These are phyloP conservation scores for Phytophthora europaea DNA, from an alignment of 352 stramenopile genomes.

Conservation along the genomic window DNA sequence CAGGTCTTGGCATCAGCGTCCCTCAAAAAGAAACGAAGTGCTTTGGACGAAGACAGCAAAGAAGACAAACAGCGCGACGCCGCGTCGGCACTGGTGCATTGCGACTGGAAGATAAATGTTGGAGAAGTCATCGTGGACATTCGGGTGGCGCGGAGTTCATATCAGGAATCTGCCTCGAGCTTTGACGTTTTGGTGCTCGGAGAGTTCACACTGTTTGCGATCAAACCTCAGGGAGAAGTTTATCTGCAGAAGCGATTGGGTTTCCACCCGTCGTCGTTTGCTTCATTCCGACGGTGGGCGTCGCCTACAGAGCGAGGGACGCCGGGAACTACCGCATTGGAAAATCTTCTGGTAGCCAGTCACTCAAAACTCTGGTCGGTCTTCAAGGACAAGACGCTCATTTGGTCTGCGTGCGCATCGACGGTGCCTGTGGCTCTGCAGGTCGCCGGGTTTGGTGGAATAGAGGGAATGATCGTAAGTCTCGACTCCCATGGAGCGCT, in stretches of 20 bases:
- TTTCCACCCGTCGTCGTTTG: constrained; percentile 74
- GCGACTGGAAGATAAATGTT: constrained; percentile 78
- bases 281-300: constrained; percentile 53
- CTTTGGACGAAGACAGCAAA: constrained; percentile 53
- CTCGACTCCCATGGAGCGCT: constrained; percentile 80
- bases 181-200: constrained; percentile 89
- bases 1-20: constrained; percentile 85
- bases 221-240: constrained; percentile 83
- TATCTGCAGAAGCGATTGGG: constrained; percentile 84
- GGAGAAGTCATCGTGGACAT: constrained; percentile 75
- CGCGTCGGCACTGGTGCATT: constrained; percentile 48
- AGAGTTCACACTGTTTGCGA: constrained; percentile 84
- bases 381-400: constrained; percentile 80
- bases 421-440: constrained; percentile 72
- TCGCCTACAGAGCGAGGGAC: constrained; percentile 25
- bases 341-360: constrained; percentile 86
- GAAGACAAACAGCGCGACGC: constrained; percentile 32
- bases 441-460: constrained; percentile 74
- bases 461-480: constrained; percentile 87
- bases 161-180: constrained; percentile 54
- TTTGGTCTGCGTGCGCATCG: constrained; percentile 79
- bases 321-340: constrained; percentile 25
- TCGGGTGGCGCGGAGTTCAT: constrained; percentile 56
- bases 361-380: constrained; percentile 82
- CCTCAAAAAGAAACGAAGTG: constrained; percentile 67